phyloP scores from a whole-genome alignment of 495 filamentous ascomycete genomes.

The Penicillium subrubescens region DNA sequence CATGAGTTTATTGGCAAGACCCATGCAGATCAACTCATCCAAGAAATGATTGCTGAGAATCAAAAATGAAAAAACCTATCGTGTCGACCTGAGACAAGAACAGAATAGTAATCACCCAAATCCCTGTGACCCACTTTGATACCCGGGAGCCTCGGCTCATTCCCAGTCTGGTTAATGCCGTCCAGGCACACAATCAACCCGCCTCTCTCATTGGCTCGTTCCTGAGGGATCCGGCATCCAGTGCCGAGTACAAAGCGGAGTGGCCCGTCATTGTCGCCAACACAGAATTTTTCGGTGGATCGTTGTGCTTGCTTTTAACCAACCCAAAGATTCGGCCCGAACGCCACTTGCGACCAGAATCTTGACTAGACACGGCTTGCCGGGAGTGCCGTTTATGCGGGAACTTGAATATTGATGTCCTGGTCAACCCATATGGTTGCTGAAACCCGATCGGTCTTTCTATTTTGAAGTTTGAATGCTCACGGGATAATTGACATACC shows the following conservation, averaged over 20 bases:
- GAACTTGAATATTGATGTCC: not conserved
- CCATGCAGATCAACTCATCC: slow-evolving; percentile 4
- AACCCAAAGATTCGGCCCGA: slow-evolving; percentile 4
- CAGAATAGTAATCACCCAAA: slow-evolving; percentile 3
- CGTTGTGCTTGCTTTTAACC: not conserved
- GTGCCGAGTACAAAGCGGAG: slow-evolving; percentile 14
- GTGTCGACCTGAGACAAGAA: slow-evolving; percentile 2
- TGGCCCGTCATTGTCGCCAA: not conserved
- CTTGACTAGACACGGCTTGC: slow-evolving; percentile 7
- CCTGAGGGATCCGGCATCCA: slow-evolving; percentile 6
- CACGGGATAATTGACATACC: not conserved
- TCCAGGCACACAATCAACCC: not conserved
- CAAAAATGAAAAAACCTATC: slow-evolving; percentile 1
- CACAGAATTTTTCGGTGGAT: slow-evolving; percentile 18
- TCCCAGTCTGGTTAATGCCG: not conserved
- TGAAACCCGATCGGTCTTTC: too few relatives aligned
- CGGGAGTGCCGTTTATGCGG: not conserved
- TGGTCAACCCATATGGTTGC: too few relatives aligned
- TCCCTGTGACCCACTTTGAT: slow-evolving; percentile 17
- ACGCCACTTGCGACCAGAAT: slow-evolving; percentile 3
- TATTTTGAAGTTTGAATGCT: not conserved
- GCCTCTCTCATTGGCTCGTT: slow-evolving; percentile 1
- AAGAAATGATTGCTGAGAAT: not conserved
- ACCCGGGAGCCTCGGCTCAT: slow-evolving; percentile 21
- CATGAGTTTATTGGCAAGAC: not conserved